Percentiles rank a stretch among this genome's conserved stretches.
Evolutionary conservation across 805 yeast species (phyloP).

Genomic region (Barnettozyma vustinii): DNA sequence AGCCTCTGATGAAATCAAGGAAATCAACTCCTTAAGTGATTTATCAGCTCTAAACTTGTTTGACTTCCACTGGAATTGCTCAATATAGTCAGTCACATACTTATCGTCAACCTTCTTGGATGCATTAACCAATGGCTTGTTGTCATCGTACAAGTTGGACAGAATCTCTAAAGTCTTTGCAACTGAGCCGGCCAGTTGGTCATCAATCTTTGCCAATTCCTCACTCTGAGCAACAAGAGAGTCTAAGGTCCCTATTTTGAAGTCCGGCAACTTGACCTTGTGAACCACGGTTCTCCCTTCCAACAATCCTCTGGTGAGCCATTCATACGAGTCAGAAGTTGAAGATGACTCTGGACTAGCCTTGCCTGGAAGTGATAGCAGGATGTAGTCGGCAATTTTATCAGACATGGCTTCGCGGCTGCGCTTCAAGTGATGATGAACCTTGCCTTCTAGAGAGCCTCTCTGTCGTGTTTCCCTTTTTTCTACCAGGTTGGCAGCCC

Average conservation of each 20-base stretch:
- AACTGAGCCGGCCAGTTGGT: constrained; percentile 65
- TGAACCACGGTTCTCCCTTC: constrained; percentile 56
- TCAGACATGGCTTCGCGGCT: constrained; percentile 21
- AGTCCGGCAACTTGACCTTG: constrained; percentile 65
- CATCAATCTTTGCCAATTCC: constrained; percentile 77
- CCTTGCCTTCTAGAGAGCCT: neutral
- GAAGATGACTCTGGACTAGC: constrained; percentile 52
- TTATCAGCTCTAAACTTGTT: constrained; percentile 83
- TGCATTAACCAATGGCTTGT: constrained; percentile 37
- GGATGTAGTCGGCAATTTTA: constrained; percentile 38
- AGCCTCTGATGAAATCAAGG: constrained; percentile 69
- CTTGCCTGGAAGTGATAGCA: constrained; percentile 50
- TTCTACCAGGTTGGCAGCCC: neutral
- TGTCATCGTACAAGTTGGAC: constrained; percentile 39
- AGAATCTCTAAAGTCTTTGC: constrained; percentile 75
- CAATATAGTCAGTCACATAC: constrained; percentile 59
- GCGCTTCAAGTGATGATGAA: neutral
- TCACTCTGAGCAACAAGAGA: constrained; percentile 87
- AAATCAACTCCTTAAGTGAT: constrained; percentile 71
- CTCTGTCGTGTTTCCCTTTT: neutral
- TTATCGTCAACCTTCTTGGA: constrained; percentile 49
- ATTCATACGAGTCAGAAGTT: constrained; percentile 36
- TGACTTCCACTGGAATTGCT: constrained; percentile 81
- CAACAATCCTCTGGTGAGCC: constrained; percentile 51
- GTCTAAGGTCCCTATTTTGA: constrained; percentile 93